These are phyloP conservation scores for Mesembryanthemum crystallinum DNA, from an alignment of 148 eudicot species.

Conservation along the genomic window DNA sequence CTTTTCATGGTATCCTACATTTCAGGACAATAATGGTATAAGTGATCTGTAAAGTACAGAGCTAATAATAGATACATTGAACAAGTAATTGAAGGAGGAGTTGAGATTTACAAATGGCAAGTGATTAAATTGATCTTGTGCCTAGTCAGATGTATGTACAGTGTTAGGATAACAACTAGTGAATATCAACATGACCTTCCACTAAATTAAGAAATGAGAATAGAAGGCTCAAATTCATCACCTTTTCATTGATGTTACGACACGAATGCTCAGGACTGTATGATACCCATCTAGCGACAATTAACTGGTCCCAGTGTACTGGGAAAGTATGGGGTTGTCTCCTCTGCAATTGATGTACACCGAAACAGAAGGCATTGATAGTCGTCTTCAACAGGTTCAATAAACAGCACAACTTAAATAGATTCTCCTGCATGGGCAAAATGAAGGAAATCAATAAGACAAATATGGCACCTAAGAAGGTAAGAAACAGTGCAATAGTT, in stretches of 20 bases:
- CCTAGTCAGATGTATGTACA: constrained; percentile 8
- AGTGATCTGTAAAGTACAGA: neutral
- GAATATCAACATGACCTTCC: constrained; percentile 4
- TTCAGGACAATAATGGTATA: neutral
- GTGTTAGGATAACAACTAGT: constrained; percentile 10
- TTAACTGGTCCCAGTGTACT: neutral
- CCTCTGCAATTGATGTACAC: constrained; percentile 8
- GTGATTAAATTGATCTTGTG: neutral
- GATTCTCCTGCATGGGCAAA: neutral
- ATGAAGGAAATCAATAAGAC: neutral
- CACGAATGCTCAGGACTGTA: neutral
- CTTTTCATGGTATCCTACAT: neutral
- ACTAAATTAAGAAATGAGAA: constrained; percentile 9
- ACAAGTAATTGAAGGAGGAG: neutral
- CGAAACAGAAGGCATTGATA: neutral
- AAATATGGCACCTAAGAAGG: neutral
- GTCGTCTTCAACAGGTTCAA: neutral
- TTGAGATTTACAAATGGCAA: constrained; percentile 5
- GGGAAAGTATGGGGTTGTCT: neutral
- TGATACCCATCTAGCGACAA: neutral
- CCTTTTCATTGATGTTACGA: constrained; percentile 20
- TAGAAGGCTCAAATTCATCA: neutral
- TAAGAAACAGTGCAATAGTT: neutral
- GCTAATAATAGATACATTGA: neutral
- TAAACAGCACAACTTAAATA: neutral